Evolutionary conservation across 1,139 yeast species (phyloP).

Genomic region (Pichia sp.): DNA sequence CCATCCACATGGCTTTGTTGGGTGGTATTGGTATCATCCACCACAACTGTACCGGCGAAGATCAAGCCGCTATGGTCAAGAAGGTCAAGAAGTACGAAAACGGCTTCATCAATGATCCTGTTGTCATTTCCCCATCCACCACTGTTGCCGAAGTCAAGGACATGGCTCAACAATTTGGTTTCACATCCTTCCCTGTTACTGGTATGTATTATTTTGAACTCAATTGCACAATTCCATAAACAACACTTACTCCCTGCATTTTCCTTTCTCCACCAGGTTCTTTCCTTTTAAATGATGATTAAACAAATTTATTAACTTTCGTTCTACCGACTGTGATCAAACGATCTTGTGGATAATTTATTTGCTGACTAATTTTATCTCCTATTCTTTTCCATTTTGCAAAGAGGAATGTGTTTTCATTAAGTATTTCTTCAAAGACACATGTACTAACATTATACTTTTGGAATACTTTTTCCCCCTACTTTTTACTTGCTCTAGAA

Average conservation of each 20-base stretch:
- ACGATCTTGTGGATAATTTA: conserved; percentile 90
- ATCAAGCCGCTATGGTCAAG: conserved; percentile 97
- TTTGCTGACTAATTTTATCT: conserved; percentile 29
- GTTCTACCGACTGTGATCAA: conserved; percentile 98
- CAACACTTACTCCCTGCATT: neutral
- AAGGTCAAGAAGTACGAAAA: conserved; percentile 96
- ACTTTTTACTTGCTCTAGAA: conserved; percentile 42
- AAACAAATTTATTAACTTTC: conserved; percentile 74
- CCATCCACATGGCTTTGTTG: conserved; percentile 94
- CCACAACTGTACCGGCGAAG: conserved; percentile 94
- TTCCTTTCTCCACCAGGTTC: conserved; percentile 10
- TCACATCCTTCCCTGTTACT: conserved; percentile 98
- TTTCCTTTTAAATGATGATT: conserved; percentile 53
- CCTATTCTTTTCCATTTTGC: neutral
- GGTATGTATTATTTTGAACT: conserved; percentile 62
- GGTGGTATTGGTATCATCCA: conserved; percentile 99
- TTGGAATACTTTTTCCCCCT: neutral
- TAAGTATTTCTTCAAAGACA: no score
- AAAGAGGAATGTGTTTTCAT: no score
- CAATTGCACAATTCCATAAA: neutral
- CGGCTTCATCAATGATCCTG: conserved; percentile 94
- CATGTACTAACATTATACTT: conserved; percentile 7
- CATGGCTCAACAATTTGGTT: conserved; percentile 73
- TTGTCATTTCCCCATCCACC: conserved; percentile 68
- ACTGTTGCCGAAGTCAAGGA: conserved; percentile 79